Base-by-base conservation (phyloP, 805 yeast species). In the Candida sanyiensis region DNA sequence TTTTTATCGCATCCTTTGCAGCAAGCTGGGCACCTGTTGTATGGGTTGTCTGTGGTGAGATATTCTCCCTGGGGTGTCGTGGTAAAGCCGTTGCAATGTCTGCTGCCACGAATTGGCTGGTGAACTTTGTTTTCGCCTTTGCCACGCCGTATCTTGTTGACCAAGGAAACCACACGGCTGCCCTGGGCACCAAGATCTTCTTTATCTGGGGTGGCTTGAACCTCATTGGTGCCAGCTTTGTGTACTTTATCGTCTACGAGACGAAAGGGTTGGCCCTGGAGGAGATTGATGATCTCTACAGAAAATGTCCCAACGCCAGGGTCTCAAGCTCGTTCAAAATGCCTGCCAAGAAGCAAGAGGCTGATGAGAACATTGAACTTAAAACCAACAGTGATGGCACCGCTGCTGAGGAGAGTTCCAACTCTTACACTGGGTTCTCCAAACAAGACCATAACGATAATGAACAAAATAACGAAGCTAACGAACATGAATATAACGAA, bases 1-100 rank as follows among this genome's bases (percentile, higher is more conserved):
- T 73, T 2, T 84, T 83, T 52, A 83, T 84, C 51, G 83, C 86
- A 3, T 75, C 80, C 37, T 84, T 81, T 59, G 88, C 93, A 1
- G 69, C 85, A 7, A 73, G 87, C 5, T 84, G 93, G 93, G 94
- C 90, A 48, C 90, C 90, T 10, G 72, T 75, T 24, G 79, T 74
- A 13, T 84, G 93, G 93, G 93, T 77, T 17, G 61, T 75, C 20
- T 70, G 74, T 20, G 78, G 80, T 37, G 83, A 77, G 58, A 68
- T 83, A 33, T 84, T 73, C 57, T 79, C 86, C 19, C 65, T 84
- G 37, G 76, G 86, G 33, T 76, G 83, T 22, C 72, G 94, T 54
- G 87, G 84, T 46, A 80, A 80, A 56, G 83, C 89, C 11, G 83
- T 83, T 19, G 77, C 93, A 8, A 58, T 84, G 19, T 75, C 85